Percentiles rank a stretch among this genome's conserved stretches.
phyloP scores from a whole-genome alignment of 257 asterid species.

The Scutellaria galericulata region DNA sequence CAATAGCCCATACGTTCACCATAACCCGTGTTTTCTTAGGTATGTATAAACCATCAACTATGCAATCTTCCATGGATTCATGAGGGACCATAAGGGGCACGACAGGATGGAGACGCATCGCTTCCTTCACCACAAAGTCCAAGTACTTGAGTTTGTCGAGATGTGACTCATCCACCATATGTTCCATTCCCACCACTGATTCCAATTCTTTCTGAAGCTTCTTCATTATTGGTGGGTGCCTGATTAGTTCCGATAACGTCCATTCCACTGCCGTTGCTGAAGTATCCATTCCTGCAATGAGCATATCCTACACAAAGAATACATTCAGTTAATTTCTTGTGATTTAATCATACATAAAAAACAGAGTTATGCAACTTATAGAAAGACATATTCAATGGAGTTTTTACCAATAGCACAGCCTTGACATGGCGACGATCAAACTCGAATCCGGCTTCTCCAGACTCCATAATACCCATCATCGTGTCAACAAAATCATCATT shows the following conservation, averaged over 20 bases:
- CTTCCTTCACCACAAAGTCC: slow-evolving; percentile 41
- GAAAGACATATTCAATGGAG: neutral
- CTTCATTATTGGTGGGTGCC: slow-evolving; percentile 42
- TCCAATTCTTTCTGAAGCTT: slow-evolving; percentile 46
- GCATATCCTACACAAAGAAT: slow-evolving; percentile 39
- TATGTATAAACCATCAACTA: slow-evolving; percentile 34
- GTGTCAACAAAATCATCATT: slow-evolving; percentile 43
- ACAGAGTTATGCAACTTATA: neutral
- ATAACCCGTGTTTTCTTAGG: slow-evolving; percentile 31
- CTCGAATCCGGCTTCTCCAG: slow-evolving; percentile 47
- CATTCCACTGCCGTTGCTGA: slow-evolving; percentile 43
- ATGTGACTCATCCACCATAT: slow-evolving; percentile 43
- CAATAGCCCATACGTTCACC: slow-evolving; percentile 44
- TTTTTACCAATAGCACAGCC: slow-evolving; percentile 50
- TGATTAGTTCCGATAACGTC: slow-evolving; percentile 46
- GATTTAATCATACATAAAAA: neutral
- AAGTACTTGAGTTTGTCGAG: slow-evolving; percentile 41
- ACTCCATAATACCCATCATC: slow-evolving; percentile 41
- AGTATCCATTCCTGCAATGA: slow-evolving; percentile 50
- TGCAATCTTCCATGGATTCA: slow-evolving; percentile 42
- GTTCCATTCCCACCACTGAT: slow-evolving; percentile 33
- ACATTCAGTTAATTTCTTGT: too few relatives aligned
- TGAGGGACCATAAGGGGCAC: slow-evolving; percentile 45
- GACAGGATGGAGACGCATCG: slow-evolving; percentile 43
- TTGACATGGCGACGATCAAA: slow-evolving; percentile 53